Conservation (phyloP, 1,284 basidiomycete genomes). For the Cutaneotrichosporon dermatis region DNA sequence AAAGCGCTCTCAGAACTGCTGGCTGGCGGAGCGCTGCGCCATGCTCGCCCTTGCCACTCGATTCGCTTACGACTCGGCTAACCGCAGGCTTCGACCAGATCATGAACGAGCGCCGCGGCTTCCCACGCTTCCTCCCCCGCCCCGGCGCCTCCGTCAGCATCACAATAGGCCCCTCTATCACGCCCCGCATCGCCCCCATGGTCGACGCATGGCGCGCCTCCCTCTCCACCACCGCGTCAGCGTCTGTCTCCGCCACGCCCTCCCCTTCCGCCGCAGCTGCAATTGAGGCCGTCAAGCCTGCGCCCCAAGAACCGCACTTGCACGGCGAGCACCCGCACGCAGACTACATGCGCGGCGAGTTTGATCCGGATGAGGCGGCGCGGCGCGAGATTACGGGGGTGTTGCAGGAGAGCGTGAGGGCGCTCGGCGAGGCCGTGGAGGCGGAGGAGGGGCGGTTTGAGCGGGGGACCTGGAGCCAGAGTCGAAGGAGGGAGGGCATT, state of each 20-base stretch:
- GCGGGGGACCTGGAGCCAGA: conserved; percentile 38
- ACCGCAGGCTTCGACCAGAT: conserved; percentile 72
- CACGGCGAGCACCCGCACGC: background rate
- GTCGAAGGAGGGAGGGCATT: background rate
- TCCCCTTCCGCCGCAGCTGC: no score
- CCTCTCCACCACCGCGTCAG: no score
- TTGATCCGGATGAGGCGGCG: background rate
- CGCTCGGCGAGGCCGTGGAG: conserved; percentile 41
- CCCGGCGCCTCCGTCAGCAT: conserved; percentile 40
- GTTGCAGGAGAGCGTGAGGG: conserved; percentile 53
- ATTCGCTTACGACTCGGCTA: no score
- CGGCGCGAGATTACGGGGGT: conserved; percentile 93
- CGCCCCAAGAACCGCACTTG: no score
- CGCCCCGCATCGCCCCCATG: conserved; percentile 36
- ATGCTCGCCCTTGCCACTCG: no score
- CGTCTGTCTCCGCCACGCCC: no score
- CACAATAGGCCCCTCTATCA: conserved; percentile 43
- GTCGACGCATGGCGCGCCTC: conserved; percentile 33
- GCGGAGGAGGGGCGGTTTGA: conserved; percentile 42
- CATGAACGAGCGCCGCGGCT: conserved; percentile 73
- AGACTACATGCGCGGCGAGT: background rate
- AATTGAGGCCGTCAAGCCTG: no score
- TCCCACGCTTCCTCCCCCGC: conserved; percentile 39
- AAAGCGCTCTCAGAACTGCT: no score
- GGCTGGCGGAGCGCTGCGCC: no score